Conservation (phyloP, 495 filamentous ascomycete species). For the Penicillium crystallinum region DNA sequence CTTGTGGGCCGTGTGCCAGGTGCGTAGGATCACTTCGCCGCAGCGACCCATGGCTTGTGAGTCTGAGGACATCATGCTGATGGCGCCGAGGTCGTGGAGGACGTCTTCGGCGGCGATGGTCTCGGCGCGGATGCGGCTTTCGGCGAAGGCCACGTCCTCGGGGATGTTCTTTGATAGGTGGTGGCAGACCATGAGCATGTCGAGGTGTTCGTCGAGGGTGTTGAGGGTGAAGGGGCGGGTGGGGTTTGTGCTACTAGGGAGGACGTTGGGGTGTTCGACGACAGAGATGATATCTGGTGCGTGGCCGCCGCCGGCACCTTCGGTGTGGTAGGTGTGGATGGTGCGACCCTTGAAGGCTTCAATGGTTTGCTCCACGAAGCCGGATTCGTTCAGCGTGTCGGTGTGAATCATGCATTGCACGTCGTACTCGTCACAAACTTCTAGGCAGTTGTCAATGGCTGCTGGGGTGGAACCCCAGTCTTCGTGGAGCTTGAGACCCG, state of each 20-base stretch:
- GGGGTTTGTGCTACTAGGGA: constrained; percentile 89
- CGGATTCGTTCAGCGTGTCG: constrained; percentile 95
- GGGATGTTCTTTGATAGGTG: constrained; percentile 88
- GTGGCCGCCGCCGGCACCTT: constrained; percentile 93
- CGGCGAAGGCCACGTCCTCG: constrained; percentile 94
- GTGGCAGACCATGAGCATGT: constrained; percentile 99
- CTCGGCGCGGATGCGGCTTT: constrained; percentile 89
- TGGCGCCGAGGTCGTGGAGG: constrained; percentile 90
- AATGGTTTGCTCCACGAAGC: constrained; percentile 92
- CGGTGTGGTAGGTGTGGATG: constrained; percentile 98
- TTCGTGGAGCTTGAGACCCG: constrained; percentile 93
- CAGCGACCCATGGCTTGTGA: constrained; percentile 97
- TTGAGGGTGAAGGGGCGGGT: constrained; percentile 90
- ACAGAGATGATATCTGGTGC: constrained; percentile 96
- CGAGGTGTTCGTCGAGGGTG: constrained; percentile 93
- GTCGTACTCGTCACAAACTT: constrained; percentile 84
- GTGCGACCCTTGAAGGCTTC: constrained; percentile 81
- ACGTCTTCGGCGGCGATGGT: constrained; percentile 98
- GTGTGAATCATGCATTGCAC: constrained; percentile 97
- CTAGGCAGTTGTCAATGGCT: constrained; percentile 86
- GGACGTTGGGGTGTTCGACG: constrained; percentile 85
- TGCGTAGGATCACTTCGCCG: constrained; percentile 90
- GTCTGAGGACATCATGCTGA: constrained; percentile 97
- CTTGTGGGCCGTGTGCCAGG: constrained; percentile 98
- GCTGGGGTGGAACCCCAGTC: constrained; percentile 95